Percentiles rank a stretch among this genome's conserved stretches.
phyloP scores from a whole-genome alignment of 345 rosid genomes.

The Lepidium didymum region DNA sequence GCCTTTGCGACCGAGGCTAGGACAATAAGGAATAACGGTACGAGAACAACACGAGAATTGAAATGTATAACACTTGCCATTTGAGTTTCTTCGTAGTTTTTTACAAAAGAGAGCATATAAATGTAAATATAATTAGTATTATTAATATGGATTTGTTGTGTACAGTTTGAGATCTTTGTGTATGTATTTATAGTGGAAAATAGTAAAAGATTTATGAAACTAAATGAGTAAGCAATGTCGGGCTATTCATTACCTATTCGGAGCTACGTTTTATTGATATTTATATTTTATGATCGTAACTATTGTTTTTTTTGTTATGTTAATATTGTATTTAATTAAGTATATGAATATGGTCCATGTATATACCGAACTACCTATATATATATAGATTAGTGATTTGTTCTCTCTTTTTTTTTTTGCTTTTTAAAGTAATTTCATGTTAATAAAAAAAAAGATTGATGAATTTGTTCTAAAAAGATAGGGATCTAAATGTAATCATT shows the following conservation, averaged over 20 bases:
- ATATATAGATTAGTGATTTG: conserved; percentile 8
- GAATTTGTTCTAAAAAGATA: neutral
- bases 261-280: conserved; percentile 2
- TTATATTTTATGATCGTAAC: neutral
- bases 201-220: neutral
- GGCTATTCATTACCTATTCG: conserved; percentile 14
- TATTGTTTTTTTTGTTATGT: neutral
- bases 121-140: neutral
- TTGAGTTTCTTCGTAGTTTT: neutral
- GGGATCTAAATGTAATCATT: neutral
- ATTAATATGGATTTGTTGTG: neutral
- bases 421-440: no score
- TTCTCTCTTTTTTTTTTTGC: neutral
- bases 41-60: neutral
- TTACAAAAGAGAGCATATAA: neutral
- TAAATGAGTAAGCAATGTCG: conserved; percentile 13
- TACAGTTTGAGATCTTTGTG: neutral
- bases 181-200: conserved; percentile 12
- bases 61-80: neutral
- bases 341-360: conserved; percentile 3
- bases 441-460: no score
- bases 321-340: neutral
- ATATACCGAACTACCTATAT: conserved; percentile 18
- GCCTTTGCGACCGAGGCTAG: conserved; percentile 18
- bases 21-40: conserved; percentile 2